These are phyloP conservation scores for Ceratobasidium theobromae DNA, from an alignment of 1,284 basidiomycete species.

Conservation along the genomic window DNA sequence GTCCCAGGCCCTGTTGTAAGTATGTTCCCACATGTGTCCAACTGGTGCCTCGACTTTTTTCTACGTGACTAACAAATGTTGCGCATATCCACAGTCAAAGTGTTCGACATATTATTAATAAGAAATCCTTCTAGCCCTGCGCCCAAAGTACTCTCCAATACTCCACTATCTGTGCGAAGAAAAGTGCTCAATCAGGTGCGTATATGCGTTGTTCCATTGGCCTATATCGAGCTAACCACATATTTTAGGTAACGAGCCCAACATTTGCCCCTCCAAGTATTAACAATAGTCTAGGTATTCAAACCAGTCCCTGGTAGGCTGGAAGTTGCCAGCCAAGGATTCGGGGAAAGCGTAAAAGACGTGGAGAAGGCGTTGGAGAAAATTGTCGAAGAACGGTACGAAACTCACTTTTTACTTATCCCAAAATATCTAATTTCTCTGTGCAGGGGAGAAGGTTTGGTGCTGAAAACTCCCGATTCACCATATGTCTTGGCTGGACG, in stretches of 20 bases:
- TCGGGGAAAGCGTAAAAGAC: conserved; percentile 76
- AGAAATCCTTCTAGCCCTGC: not conserved
- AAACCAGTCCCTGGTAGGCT: conserved; percentile 71
- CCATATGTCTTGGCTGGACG: conserved; percentile 83
- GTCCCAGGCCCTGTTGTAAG: conserved; percentile 86
- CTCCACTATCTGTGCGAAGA: conserved; percentile 46
- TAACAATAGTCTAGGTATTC: conserved; percentile 51
- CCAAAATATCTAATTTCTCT: not conserved
- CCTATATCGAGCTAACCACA: too few species aligned
- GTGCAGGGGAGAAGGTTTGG: conserved; percentile 81
- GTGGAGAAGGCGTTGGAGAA: conserved; percentile 76
- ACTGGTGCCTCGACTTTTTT: too few species aligned
- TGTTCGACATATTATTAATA: conserved; percentile 77
- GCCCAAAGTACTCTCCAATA: conserved; percentile 42
- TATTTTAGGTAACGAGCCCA: too few species aligned
- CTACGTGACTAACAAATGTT: too few species aligned
- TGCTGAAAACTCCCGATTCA: conserved; percentile 81
- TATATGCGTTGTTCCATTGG: too few species aligned
- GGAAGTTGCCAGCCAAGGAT: conserved; percentile 71
- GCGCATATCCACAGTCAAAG: conserved; percentile 74
- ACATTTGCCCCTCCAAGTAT: too few species aligned
- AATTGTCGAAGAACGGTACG: conserved; percentile 65
- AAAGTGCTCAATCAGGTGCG: conserved; percentile 39
- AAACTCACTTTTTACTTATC: not conserved
- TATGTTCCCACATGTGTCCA: too few species aligned